These are phyloP conservation scores for Moesziomyces sp. DNA, from an alignment of 1,284 basidiomycete species.

Conservation along the genomic window DNA sequence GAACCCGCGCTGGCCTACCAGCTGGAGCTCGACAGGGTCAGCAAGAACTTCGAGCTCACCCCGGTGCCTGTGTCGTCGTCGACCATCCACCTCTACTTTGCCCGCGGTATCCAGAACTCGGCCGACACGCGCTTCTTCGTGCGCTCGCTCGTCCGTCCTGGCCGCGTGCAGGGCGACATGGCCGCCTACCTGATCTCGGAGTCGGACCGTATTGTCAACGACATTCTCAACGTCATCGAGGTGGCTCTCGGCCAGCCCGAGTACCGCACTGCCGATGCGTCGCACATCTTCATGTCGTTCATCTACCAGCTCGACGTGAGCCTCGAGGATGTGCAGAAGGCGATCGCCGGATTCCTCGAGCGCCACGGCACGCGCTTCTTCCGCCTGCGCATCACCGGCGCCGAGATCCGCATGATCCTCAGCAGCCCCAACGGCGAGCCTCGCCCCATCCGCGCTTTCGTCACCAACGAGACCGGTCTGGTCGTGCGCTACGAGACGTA, in stretches of 20 bases:
- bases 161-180: slow-evolving; percentile 89
- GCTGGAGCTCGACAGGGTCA: slow-evolving; percentile 93
- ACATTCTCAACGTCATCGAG: slow-evolving; percentile 92
- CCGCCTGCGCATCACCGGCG: slow-evolving; percentile 96
- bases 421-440: slow-evolving; percentile 87
- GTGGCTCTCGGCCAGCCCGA: slow-evolving; percentile 65
- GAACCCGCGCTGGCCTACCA: slow-evolving; percentile 99
- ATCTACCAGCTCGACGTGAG: slow-evolving; percentile 94
- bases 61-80: slow-evolving; percentile 79
- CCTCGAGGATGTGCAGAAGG: slow-evolving; percentile 94
- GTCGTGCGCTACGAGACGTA: slow-evolving; percentile 99
- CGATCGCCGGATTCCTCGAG: slow-evolving; percentile 96
- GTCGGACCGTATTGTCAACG: slow-evolving; percentile 94
- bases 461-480: slow-evolving; percentile 98
- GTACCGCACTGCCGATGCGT: slow-evolving; percentile 64
- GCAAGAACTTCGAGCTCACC: slow-evolving; percentile 89
- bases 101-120: slow-evolving; percentile 92
- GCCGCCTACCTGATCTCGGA: slow-evolving; percentile 98
- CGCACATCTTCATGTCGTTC: slow-evolving; percentile 81
- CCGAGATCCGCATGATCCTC: slow-evolving; percentile 94
- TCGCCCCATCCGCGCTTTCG: slow-evolving; percentile 94
- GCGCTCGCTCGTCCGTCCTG: slow-evolving; percentile 93
- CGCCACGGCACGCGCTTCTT: slow-evolving; percentile 92
- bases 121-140: slow-evolving; percentile 97
- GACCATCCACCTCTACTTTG: slow-evolving; percentile 84